These are phyloP conservation scores for Centrapalus pauciflorus DNA, from an alignment of 129 eudicot genomes.

Conservation along the genomic window DNA sequence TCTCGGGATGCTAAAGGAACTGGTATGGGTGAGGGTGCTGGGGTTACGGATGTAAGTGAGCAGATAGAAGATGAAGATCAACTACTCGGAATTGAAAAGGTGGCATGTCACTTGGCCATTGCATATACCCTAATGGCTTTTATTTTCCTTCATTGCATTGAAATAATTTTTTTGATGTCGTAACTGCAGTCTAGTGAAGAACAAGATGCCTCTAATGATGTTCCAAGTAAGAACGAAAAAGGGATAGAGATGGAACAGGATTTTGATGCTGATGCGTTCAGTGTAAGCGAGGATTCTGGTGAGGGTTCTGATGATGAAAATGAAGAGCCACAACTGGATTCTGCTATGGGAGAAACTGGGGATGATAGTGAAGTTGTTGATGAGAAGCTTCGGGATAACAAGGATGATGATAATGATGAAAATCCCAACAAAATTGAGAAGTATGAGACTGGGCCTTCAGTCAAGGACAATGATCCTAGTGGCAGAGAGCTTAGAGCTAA, in stretches of 20 bases:
- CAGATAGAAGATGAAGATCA: slow-evolving; percentile 94
- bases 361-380: slow-evolving; percentile 53
- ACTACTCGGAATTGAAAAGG: slow-evolving; percentile 78
- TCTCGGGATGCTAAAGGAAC: slow-evolving; percentile 68
- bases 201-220: slow-evolving; percentile 40
- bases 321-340: slow-evolving; percentile 59
- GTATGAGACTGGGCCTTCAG: slow-evolving; percentile 70
- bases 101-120: slow-evolving; percentile 11
- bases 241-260: slow-evolving; percentile 95
- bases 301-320: slow-evolving; percentile 44
- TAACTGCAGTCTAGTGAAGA: slow-evolving; percentile 54
- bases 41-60: slow-evolving; percentile 84
- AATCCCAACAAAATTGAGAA: slow-evolving; percentile 51
- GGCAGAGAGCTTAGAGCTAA: slow-evolving; percentile 81
- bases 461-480: slow-evolving; percentile 41
- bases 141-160: background rate
- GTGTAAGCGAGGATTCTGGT: slow-evolving; percentile 75
- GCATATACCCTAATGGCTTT: background rate
- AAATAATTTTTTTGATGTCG: background rate
- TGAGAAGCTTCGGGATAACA: slow-evolving; percentile 66
- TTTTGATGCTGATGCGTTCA: slow-evolving; percentile 50
- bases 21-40: slow-evolving; percentile 95
- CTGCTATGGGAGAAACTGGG: slow-evolving; percentile 77
- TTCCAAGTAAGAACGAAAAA: slow-evolving; percentile 58
- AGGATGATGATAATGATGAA: slow-evolving; percentile 50